Conservation (phyloP, 306 rosid species). For the Cucumis cinereus region DNA sequence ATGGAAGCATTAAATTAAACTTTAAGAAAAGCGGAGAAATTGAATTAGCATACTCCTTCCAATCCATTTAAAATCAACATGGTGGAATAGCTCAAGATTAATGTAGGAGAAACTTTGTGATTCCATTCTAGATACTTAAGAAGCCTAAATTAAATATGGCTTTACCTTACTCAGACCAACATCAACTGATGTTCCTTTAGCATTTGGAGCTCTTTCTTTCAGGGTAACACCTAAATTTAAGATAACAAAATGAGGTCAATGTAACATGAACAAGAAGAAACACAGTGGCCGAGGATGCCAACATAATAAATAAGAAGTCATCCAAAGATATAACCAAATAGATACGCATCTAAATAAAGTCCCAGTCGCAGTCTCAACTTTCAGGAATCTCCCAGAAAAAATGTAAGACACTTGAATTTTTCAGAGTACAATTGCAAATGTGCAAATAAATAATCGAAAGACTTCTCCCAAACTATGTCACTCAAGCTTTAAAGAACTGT, state of each 20-base stretch:
- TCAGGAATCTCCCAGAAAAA: background rate
- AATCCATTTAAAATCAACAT: background rate
- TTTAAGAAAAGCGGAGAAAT: background rate
- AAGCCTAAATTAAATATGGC: constrained; percentile 3
- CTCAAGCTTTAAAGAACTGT: background rate
- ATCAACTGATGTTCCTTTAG: constrained; percentile 54
- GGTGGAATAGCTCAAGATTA: background rate
- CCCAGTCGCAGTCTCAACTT: background rate
- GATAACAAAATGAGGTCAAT: constrained; percentile 7
- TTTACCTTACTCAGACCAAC: constrained; percentile 88
- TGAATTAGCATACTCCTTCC: background rate
- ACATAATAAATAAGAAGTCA: background rate
- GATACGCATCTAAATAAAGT: background rate
- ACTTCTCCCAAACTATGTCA: background rate
- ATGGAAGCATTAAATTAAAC: background rate
- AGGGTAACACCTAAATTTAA: constrained; percentile 56
- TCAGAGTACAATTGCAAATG: background rate
- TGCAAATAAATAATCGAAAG: background rate
- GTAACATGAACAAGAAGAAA: background rate
- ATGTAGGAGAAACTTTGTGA: background rate
- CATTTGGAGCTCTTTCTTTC: constrained; percentile 40
- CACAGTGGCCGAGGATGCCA: background rate
- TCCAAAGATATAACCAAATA: background rate
- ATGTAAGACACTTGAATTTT: background rate
- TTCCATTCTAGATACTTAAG: background rate